phyloP scores from a whole-genome alignment of 768 basidiomycete species.

The Cystobasidium tubakii region DNA sequence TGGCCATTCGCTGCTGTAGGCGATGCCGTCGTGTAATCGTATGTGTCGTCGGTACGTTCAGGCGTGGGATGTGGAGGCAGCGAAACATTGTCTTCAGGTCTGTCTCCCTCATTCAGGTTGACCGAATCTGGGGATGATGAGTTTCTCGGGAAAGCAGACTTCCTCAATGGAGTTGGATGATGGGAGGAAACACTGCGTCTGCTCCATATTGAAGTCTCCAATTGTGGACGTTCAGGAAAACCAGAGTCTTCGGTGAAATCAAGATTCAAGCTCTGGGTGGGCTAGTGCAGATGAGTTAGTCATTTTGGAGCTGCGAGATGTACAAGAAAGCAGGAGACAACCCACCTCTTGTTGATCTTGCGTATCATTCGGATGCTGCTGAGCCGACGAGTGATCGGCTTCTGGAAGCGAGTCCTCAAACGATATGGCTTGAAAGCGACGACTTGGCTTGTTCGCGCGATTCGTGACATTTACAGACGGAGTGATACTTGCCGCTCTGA shows the following conservation, averaged over 20 bases:
- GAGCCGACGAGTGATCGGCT: constrained; percentile 6
- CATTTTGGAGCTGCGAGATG: too few species aligned
- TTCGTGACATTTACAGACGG: background rate
- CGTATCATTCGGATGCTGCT: background rate
- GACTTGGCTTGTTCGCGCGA: background rate
- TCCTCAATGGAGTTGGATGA: background rate
- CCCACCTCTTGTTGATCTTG: background rate
- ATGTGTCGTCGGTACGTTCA: background rate
- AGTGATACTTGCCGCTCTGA: background rate
- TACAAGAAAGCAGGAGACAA: too few species aligned
- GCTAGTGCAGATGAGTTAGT: background rate
- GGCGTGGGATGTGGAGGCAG: background rate
- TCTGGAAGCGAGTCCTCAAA: background rate
- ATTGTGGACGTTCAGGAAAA: background rate
- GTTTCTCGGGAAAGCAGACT: background rate
- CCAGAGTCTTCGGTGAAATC: constrained; percentile 1
- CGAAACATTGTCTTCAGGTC: background rate
- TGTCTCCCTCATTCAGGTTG: background rate
- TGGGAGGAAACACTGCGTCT: background rate
- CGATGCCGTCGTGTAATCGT: constrained; percentile 4
- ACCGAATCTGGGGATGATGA: background rate
- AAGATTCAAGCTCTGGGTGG: background rate
- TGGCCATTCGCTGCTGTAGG: background rate
- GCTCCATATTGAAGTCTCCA: constrained; percentile 3
- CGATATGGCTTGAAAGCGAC: background rate